Evolutionary conservation across 1,139 yeast genomes (phyloP).

Genomic region (Geotrichum restrictum): DNA sequence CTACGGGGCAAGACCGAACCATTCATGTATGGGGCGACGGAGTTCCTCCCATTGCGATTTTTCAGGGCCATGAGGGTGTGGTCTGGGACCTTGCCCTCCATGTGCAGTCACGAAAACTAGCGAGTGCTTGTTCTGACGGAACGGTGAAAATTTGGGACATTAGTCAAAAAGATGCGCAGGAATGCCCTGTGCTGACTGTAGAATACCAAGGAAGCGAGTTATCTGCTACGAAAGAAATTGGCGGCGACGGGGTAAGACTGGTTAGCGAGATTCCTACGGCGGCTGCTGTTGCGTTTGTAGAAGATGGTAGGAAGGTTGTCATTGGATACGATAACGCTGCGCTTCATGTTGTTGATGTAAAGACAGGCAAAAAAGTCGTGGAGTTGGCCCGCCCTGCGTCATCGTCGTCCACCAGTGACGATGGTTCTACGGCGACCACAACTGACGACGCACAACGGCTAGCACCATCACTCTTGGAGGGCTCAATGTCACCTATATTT

Average conservation of each 20-base stretch:
- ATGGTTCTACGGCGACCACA: too few relatives aligned
- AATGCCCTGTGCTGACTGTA: neutral
- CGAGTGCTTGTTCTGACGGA: conserved; percentile 33
- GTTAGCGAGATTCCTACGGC: neutral
- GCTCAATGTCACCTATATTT: too few relatives aligned
- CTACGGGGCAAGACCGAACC: conserved; percentile 31
- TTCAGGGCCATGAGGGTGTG: conserved; percentile 27
- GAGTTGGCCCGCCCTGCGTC: conserved; percentile 15
- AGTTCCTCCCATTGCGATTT: conserved; percentile 19
- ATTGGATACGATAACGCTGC: conserved; percentile 31
- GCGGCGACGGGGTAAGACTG: neutral
- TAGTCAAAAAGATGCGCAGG: neutral
- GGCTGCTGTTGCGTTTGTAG: conserved; percentile 21
- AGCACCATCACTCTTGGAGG: too few relatives aligned
- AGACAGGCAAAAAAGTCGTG: conserved; percentile 27
- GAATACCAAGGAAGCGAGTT: neutral
- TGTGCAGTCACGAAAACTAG: conserved; percentile 27
- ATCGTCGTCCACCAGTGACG: too few relatives aligned
- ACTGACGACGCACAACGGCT: too few relatives aligned
- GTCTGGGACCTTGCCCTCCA: conserved; percentile 28
- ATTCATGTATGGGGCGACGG: conserved; percentile 24
- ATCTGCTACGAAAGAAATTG: neutral
- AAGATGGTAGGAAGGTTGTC: conserved; percentile 25
- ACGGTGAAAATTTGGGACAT: conserved; percentile 26
- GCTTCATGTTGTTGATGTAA: conserved; percentile 31